Percentiles rank a stretch among this genome's conserved stretches.
These are phyloP conservation scores for Puccinia coronata DNA, from an alignment of 1,284 basidiomycete species.

Conservation along the genomic window DNA sequence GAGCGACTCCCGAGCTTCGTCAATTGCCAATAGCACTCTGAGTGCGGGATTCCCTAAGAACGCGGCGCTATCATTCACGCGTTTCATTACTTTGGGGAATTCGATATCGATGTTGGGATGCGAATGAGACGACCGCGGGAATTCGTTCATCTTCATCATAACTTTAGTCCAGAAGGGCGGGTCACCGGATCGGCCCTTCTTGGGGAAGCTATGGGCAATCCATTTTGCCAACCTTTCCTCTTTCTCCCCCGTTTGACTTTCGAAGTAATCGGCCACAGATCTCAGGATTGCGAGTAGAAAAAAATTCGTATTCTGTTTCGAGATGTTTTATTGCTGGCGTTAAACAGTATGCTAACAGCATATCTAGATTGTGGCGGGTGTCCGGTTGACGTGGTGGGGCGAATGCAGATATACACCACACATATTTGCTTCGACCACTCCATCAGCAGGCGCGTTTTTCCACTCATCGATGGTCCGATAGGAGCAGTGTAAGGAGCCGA, in stretches of 20 bases:
- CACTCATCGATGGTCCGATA: not conserved
- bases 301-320: not conserved
- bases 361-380: not conserved
- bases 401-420: not conserved
- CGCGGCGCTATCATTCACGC: no score
- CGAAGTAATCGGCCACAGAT: not conserved
- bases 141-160: not conserved
- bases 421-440: no score
- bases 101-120: not conserved
- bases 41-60: not conserved
- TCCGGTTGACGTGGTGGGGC: not conserved
- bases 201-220: not conserved
- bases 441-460: no score
- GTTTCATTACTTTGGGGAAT: not conserved
- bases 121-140: no score
- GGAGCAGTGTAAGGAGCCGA: not conserved
- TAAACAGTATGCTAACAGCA: not conserved
- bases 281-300: not conserved
- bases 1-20: not conserved
- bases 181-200: not conserved
- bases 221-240: not conserved
- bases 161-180: not conserved
- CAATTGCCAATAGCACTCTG: not conserved
- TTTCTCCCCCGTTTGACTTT: not conserved
- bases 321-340: not conserved